Evolutionary conservation across 345 rosid species (phyloP).

Genomic region (Hibiscus syriacus): DNA sequence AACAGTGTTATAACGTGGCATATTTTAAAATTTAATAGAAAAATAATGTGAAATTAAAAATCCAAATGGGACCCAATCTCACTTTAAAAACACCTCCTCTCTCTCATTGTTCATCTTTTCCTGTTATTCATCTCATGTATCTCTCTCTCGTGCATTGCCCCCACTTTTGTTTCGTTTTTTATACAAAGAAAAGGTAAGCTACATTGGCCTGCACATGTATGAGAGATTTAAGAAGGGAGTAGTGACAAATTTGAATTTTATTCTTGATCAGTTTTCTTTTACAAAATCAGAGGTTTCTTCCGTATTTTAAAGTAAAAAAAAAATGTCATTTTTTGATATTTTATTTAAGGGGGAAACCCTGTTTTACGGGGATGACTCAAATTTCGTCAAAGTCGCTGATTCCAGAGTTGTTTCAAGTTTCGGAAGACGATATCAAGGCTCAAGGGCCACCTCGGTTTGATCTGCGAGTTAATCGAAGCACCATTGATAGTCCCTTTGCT

Average conservation of each 20-base stretch:
- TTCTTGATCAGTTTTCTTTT: background rate
- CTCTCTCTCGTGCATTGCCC: background rate
- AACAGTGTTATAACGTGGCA: no score
- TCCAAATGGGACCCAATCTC: constrained; percentile 8
- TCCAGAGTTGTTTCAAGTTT: constrained; percentile 65
- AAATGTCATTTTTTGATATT: background rate
- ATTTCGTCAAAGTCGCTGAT: constrained; percentile 46
- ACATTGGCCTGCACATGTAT: background rate
- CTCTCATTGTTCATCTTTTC: constrained; percentile 16
- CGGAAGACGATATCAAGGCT: constrained; percentile 57
- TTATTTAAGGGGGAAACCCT: constrained; percentile 8
- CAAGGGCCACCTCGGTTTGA: constrained; percentile 62
- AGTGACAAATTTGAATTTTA: background rate
- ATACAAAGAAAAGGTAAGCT: background rate
- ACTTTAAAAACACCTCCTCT: constrained; percentile 32
- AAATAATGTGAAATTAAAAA: background rate
- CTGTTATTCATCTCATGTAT: background rate
- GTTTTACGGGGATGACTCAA: constrained; percentile 47
- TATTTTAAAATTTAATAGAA: no score
- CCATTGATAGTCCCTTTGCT: constrained; percentile 91
- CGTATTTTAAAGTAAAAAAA: background rate
- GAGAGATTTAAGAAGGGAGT: background rate
- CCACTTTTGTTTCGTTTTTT: background rate
- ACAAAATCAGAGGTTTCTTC: no score
- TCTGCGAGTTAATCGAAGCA: constrained; percentile 89